These are phyloP conservation scores for Diplodia mutila DNA, from an alignment of 2,329 filamentous ascomycete species.

Conservation along the genomic window DNA sequence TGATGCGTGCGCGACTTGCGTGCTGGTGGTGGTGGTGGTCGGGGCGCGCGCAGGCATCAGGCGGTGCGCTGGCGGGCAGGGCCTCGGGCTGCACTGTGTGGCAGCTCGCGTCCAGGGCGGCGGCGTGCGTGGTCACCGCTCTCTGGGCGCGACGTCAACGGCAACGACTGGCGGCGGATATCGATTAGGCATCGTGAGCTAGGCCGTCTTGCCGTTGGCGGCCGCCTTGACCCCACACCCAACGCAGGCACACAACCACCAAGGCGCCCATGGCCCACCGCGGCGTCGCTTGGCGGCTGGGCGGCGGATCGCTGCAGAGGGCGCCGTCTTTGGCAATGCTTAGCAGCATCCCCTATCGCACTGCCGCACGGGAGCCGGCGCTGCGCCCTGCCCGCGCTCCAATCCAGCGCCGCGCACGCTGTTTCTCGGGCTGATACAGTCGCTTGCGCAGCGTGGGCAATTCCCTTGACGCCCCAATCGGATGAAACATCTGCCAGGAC, in stretches of 20 bases:
- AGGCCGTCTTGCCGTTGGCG: not conserved
- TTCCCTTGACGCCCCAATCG: slow-evolving; percentile 12
- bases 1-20: not conserved
- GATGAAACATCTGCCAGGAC: slow-evolving; percentile 4
- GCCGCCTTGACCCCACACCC: not conserved
- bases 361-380: not conserved
- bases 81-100: not conserved
- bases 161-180: not conserved
- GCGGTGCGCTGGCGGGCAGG: not conserved
- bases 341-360: slow-evolving; percentile 17
- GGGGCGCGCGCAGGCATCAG: not conserved
- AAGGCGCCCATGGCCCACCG: slow-evolving; percentile 5
- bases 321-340: slow-evolving; percentile 12
- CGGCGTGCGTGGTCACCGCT: not conserved
- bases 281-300: not conserved
- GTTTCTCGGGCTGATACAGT: slow-evolving; percentile 3
- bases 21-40: not conserved
- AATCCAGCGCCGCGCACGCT: slow-evolving; percentile 5
- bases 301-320: slow-evolving; percentile 13
- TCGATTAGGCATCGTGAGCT: not conserved
- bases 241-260: not conserved
- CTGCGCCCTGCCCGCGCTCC: not conserved
- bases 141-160: slow-evolving; percentile 6
- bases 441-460: not conserved
- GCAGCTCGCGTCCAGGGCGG: not conserved